Conservation (phyloP, 768 basidiomycete genomes). For the Dioszegia crocea region DNA sequence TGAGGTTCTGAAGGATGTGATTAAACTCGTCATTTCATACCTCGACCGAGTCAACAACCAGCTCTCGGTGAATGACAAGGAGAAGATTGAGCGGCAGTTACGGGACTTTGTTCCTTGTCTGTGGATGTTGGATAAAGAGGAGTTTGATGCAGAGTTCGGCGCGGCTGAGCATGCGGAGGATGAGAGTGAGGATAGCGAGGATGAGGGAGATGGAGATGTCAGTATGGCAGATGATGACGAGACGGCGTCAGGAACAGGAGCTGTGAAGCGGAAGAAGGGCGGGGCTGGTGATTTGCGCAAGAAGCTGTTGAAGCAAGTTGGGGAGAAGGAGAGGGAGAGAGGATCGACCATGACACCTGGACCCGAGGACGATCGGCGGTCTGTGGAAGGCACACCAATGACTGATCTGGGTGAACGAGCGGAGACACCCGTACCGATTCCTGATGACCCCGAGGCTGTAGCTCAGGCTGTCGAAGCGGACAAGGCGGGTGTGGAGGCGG, state of each 20-base stretch:
- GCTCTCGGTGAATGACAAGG: slow-evolving; percentile 68
- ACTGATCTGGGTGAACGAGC: slow-evolving; percentile 31
- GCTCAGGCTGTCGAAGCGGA: slow-evolving; percentile 46
- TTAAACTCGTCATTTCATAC: slow-evolving; percentile 86
- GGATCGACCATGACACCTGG: slow-evolving; percentile 33
- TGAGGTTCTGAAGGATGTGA: slow-evolving; percentile 75
- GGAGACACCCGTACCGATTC: slow-evolving; percentile 40
- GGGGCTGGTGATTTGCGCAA: slow-evolving; percentile 66
- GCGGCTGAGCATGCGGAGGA: slow-evolving; percentile 38
- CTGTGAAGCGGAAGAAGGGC: slow-evolving; percentile 28
- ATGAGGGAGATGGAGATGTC: slow-evolving; percentile 58
- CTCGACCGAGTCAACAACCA: slow-evolving; percentile 74
- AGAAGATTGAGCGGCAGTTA: slow-evolving; percentile 77
- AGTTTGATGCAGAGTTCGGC: slow-evolving; percentile 52
- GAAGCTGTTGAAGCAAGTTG: slow-evolving; percentile 71
- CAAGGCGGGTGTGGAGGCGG: slow-evolving; percentile 41
- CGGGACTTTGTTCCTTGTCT: slow-evolving; percentile 76
- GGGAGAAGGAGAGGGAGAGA: slow-evolving; percentile 55
- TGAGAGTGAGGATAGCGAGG: slow-evolving; percentile 60
- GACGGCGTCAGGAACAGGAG: slow-evolving; percentile 6
- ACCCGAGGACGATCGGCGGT: slow-evolving; percentile 28
- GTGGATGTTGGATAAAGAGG: slow-evolving; percentile 57
- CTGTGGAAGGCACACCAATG: slow-evolving; percentile 42
- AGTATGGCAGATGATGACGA: slow-evolving; percentile 48
- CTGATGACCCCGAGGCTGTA: slow-evolving; percentile 40